Evolutionary conservation across 139 green algal genomes (phyloP).

Genomic region (Tetradesmus lagerheimii): DNA sequence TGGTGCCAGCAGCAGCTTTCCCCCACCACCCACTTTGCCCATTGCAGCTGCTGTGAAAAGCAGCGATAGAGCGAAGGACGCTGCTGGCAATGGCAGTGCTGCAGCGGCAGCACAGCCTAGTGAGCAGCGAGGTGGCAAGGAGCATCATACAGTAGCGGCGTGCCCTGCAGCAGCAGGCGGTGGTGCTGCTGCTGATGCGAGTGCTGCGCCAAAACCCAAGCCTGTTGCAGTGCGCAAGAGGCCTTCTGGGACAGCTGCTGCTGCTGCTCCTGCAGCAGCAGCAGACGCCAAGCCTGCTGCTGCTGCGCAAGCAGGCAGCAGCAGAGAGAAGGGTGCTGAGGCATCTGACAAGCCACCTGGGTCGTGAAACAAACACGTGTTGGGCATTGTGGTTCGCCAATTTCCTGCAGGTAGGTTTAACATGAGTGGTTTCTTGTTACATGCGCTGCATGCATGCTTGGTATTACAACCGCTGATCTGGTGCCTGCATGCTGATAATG

Average conservation of each 20-base stretch:
- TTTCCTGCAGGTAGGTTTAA: background rate
- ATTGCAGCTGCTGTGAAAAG: background rate
- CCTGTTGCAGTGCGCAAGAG: slow-evolving; percentile 35
- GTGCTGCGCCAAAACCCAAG: slow-evolving; percentile 12
- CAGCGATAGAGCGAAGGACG: background rate
- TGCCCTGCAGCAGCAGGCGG: background rate
- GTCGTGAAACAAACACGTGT: background rate
- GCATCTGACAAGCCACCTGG: background rate
- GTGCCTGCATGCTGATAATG: background rate
- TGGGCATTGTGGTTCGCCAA: background rate
- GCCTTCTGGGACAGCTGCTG: background rate
- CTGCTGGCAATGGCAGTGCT: background rate
- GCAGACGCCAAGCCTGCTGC: background rate
- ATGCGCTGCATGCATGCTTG: background rate
- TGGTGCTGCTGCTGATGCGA: background rate
- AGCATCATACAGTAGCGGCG: background rate
- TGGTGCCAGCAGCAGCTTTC: too few relatives aligned
- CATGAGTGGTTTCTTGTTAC: background rate
- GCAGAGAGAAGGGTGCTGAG: background rate
- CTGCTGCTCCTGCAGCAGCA: background rate
- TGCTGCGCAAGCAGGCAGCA: background rate
- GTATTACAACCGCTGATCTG: background rate
- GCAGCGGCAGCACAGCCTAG: background rate
- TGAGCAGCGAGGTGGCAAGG: background rate
- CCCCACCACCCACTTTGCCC: background rate